Conservation (phyloP, 306 rosid genomes). For the Albizia julibrissin region DNA sequence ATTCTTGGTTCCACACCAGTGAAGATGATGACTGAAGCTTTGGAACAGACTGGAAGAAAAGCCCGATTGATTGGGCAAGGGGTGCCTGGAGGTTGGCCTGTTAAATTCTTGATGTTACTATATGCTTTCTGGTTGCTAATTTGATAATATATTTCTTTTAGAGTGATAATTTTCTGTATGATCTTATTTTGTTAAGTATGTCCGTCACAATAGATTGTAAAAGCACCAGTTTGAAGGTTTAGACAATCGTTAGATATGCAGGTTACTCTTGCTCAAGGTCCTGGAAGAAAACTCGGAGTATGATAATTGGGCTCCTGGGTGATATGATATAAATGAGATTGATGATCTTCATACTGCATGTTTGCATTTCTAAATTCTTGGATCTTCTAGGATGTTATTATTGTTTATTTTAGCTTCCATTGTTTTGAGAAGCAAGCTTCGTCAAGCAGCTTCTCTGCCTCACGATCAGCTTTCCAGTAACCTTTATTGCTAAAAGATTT, state of each 20-base stretch:
- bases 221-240: slow-evolving; percentile 13
- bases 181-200: slow-evolving; percentile 7
- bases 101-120: slow-evolving; percentile 20
- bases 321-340: slow-evolving; percentile 5
- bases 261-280: not conserved
- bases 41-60: slow-evolving; percentile 81
- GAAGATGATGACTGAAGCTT: slow-evolving; percentile 85
- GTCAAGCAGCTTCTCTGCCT: not conserved
- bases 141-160: not conserved
- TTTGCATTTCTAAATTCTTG: not conserved
- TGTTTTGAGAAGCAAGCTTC: slow-evolving; percentile 7
- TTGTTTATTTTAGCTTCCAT: not conserved
- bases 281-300: not conserved
- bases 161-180: not conserved
- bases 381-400: not conserved
- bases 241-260: not conserved
- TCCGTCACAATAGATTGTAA: not conserved
- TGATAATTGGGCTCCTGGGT: slow-evolving; percentile 1
- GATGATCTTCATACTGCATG: slow-evolving; percentile 10
- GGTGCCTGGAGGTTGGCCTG: slow-evolving; percentile 66
- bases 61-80: slow-evolving; percentile 95
- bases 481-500: slow-evolving; percentile 5
- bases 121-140: not conserved
- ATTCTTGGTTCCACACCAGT: slow-evolving; percentile 82
- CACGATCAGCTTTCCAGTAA: slow-evolving; percentile 2